Evolutionary conservation across 225 moss, liverwort and hornwort species (phyloP).

Genomic region (Lunularia cruciata): DNA sequence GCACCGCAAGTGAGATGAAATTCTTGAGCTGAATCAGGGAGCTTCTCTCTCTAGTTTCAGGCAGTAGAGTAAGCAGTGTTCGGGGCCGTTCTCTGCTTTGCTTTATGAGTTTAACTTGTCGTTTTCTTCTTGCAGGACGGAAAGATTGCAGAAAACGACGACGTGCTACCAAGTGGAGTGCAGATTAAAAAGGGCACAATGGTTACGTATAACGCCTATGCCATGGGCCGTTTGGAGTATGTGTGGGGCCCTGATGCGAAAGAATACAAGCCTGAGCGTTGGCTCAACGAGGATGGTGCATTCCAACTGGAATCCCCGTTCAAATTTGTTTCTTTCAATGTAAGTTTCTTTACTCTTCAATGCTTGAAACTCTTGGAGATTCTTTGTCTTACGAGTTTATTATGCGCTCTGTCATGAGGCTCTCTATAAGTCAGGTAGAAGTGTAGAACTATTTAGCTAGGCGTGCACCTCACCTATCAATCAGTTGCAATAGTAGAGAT

Average conservation of each 20-base stretch:
- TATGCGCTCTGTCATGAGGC: too few species aligned
- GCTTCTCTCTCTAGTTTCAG: background rate
- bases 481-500: too few species aligned
- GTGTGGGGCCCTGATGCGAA: conserved; percentile 47
- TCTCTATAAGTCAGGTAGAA: too few species aligned
- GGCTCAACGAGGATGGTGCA: conserved; percentile 38
- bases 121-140: conserved; percentile 41
- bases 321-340: conserved; percentile 46
- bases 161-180: conserved; percentile 38
- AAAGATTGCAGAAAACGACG: conserved; percentile 35
- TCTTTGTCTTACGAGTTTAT: too few species aligned
- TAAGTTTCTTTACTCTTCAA: conserved; percentile 6
- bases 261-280: conserved; percentile 42
- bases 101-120: too few species aligned
- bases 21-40: background rate
- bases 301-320: conserved; percentile 43
- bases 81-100: too few species aligned
- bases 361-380: background rate
- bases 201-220: conserved; percentile 31
- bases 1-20: background rate
- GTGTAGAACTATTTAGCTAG: too few species aligned
- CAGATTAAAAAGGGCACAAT: conserved; percentile 26
- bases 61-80: too few species aligned
- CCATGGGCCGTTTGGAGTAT: conserved; percentile 40
- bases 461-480: too few species aligned